These are phyloP conservation scores for Sporothrix phasma DNA, from an alignment of 2,329 filamentous ascomycete genomes.

Conservation along the genomic window DNA sequence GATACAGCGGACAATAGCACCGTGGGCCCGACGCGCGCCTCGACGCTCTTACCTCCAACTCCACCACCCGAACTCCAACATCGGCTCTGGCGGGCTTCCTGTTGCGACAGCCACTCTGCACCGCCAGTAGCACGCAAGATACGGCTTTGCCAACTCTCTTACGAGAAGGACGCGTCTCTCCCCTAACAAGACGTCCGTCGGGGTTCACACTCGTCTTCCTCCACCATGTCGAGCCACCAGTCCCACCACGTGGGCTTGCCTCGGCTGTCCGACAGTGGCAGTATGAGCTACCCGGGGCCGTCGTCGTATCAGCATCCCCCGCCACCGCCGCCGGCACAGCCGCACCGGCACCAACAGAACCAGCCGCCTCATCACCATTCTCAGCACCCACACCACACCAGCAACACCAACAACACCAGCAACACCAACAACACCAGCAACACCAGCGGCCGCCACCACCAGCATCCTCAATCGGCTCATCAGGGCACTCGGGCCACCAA, in stretches of 20 bases:
- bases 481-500: neutral
- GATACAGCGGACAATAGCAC: neutral
- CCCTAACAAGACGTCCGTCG: neutral
- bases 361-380: neutral
- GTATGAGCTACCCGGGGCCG: conserved; percentile 18
- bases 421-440: neutral
- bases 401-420: neutral
- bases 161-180: neutral
- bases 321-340: neutral
- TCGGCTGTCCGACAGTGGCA: conserved; percentile 13
- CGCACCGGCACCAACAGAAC: neutral
- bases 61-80: neutral
- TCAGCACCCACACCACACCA: neutral
- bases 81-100: neutral
- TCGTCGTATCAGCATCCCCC: conserved; percentile 16
- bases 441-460: conserved; percentile 2
- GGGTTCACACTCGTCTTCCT: neutral
- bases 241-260: conserved; percentile 15
- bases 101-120: neutral
- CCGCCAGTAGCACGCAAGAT: no score
- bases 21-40: neutral
- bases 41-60: neutral
- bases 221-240: conserved; percentile 5
- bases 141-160: no score
- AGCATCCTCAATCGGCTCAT: neutral